Evolutionary conservation across 208 protist species (phyloP).

Genomic region (Trypanosoma theileri): DNA sequence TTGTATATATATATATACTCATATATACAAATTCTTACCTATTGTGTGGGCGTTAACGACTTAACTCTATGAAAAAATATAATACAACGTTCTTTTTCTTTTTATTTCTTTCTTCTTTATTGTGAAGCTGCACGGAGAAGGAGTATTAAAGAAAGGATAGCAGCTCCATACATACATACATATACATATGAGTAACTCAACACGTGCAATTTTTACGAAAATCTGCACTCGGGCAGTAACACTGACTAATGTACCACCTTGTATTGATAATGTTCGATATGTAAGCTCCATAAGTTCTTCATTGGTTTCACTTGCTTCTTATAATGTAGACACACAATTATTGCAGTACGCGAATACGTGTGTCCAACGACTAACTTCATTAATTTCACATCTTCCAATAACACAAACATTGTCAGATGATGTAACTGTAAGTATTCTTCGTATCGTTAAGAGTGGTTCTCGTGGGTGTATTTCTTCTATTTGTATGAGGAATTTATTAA

Average conservation of each 20-base stretch:
- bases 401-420: slow-evolving; percentile 30
- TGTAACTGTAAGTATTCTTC: slow-evolving; percentile 35
- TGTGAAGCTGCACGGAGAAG: neutral
- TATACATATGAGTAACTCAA: neutral
- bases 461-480: slow-evolving; percentile 27
- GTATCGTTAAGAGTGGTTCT: slow-evolving; percentile 28
- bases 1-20: too few relatives aligned
- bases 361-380: slow-evolving; percentile 21
- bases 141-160: too few relatives aligned
- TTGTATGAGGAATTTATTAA: slow-evolving; percentile 30
- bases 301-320: slow-evolving; percentile 19
- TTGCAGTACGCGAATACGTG: slow-evolving; percentile 6
- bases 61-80: neutral
- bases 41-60: too few relatives aligned
- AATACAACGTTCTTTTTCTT: slow-evolving; percentile 3
- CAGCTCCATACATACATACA: neutral
- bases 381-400: slow-evolving; percentile 30
- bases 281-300: slow-evolving; percentile 23
- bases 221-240: slow-evolving; percentile 14
- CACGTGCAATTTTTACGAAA: slow-evolving; percentile 1
- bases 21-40: too few relatives aligned
- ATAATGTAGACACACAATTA: slow-evolving; percentile 7
- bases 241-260: neutral
- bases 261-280: slow-evolving; percentile 16
- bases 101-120: slow-evolving; percentile 20